phyloP scores from a whole-genome alignment of 345 rosid species.

The Dipteronia dyeriana region DNA sequence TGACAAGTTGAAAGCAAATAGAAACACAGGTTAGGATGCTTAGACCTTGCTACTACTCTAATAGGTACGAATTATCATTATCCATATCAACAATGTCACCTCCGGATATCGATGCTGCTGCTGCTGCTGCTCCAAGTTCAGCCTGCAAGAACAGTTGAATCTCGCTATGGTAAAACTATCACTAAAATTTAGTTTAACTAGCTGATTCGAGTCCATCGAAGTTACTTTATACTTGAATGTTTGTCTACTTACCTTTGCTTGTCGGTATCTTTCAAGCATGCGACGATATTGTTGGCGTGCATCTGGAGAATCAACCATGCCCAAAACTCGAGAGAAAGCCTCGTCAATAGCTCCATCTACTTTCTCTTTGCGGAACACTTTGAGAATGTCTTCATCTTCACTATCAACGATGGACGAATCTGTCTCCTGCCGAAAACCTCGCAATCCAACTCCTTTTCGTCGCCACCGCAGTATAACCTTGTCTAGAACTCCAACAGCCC shows the following conservation, averaged over 20 bases:
- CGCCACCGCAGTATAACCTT: conserved; percentile 90
- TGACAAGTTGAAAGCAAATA: neutral
- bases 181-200: neutral
- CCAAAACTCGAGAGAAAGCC: conserved; percentile 77
- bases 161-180: neutral
- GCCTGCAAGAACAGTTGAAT: conserved; percentile 52
- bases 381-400: conserved; percentile 92
- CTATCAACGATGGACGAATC: conserved; percentile 48
- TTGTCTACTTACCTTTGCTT: conserved; percentile 62
- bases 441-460: conserved; percentile 82
- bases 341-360: conserved; percentile 75
- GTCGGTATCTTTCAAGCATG: conserved; percentile 70
- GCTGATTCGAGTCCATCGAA: neutral
- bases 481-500: conserved; percentile 92
- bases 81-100: conserved; percentile 51
- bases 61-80: conserved; percentile 34
- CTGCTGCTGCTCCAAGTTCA: conserved; percentile 49
- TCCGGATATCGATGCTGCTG: conserved; percentile 26
- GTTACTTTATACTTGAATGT: neutral
- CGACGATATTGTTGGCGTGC: conserved; percentile 91
- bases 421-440: conserved; percentile 58
- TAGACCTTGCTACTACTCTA: conserved; percentile 28
- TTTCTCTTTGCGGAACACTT: conserved; percentile 81
- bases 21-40: conserved; percentile 14
- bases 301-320: conserved; percentile 76